These are phyloP conservation scores for Teratosphaeriaceae sp. DNA, from an alignment of 2,329 filamentous ascomycete genomes.

Conservation along the genomic window DNA sequence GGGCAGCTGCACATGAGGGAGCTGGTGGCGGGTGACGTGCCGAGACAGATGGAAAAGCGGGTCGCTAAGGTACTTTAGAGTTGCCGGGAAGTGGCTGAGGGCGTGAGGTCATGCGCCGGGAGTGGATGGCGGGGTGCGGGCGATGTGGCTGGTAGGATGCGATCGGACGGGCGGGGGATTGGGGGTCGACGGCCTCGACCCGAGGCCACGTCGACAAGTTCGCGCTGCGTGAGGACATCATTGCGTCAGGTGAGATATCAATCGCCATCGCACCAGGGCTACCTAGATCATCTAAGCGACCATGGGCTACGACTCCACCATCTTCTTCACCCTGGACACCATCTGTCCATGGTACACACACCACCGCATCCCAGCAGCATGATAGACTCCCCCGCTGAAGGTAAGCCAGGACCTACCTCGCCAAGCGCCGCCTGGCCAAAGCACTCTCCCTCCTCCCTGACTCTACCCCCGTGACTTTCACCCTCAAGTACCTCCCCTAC, in stretches of 20 bases:
- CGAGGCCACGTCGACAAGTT: too few relatives aligned
- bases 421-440: conserved; percentile 33
- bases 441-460: conserved; percentile 42
- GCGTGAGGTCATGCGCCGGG: too few relatives aligned
- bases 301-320: conserved; percentile 52
- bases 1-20: too few relatives aligned
- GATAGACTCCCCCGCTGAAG: neutral
- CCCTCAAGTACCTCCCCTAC: conserved; percentile 51
- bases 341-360: conserved; percentile 53
- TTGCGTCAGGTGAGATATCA: neutral
- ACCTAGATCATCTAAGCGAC: neutral
- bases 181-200: neutral
- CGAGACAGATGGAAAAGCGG: neutral
- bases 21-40: too few relatives aligned
- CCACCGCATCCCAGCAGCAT: neutral
- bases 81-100: neutral
- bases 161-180: neutral
- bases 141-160: too few relatives aligned
- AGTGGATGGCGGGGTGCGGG: too few relatives aligned
- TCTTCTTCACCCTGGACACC: conserved; percentile 57
- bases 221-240: too few relatives aligned
- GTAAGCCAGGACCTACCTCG: conserved; percentile 37
- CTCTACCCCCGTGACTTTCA: conserved; percentile 46
- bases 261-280: neutral
- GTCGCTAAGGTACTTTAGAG: neutral